Conservation (phyloP, 2,329 filamentous ascomycete genomes). For the Orbilia oligospora region DNA sequence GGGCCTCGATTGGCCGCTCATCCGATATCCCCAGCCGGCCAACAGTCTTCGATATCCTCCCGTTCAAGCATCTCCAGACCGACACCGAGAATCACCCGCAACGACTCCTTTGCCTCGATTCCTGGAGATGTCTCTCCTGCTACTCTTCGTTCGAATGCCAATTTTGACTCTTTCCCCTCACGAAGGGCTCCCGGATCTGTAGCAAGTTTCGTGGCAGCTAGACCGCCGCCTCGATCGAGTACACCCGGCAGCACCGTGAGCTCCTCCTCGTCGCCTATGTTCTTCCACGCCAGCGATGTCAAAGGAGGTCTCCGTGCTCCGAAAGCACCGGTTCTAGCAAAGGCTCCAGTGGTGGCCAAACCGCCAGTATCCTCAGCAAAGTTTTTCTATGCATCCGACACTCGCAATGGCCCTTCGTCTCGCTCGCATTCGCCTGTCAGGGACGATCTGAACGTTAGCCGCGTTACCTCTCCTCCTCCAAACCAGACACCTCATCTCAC, state of each 20-base stretch:
- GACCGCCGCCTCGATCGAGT: slow-evolving; percentile 65
- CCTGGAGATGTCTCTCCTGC: slow-evolving; percentile 34
- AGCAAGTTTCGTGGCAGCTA: slow-evolving; percentile 65
- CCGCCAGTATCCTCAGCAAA: slow-evolving; percentile 69
- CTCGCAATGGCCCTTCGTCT: slow-evolving; percentile 61
- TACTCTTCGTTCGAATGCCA: slow-evolving; percentile 3
- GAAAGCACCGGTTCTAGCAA: slow-evolving; percentile 66
- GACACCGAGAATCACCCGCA: slow-evolving; percentile 43
- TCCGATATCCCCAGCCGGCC: slow-evolving; percentile 27
- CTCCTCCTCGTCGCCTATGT: slow-evolving; percentile 75
- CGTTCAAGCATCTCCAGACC: slow-evolving; percentile 40
- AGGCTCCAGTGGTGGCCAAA: slow-evolving; percentile 66
- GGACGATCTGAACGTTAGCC: slow-evolving; percentile 24
- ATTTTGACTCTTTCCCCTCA: slow-evolving; percentile 29
- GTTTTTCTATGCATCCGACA: slow-evolving; percentile 82
- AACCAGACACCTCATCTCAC: slow-evolving; percentile 17
- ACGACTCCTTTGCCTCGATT: slow-evolving; percentile 43
- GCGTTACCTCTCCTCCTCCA: slow-evolving; percentile 32
- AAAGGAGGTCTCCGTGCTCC: slow-evolving; percentile 67
- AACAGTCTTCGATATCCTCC: slow-evolving; percentile 26
- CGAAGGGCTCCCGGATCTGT: slow-evolving; percentile 24
- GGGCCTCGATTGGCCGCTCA: slow-evolving; percentile 55
- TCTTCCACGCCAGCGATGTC: slow-evolving; percentile 91
- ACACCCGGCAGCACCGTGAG: slow-evolving; percentile 62
- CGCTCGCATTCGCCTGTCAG: slow-evolving; percentile 54